A percentile compares a stretch with the other conserved stretches of the same genome.
Conservation (phyloP, 192 early-diverging fungal species). For the Rhizophagus sp. region DNA sequence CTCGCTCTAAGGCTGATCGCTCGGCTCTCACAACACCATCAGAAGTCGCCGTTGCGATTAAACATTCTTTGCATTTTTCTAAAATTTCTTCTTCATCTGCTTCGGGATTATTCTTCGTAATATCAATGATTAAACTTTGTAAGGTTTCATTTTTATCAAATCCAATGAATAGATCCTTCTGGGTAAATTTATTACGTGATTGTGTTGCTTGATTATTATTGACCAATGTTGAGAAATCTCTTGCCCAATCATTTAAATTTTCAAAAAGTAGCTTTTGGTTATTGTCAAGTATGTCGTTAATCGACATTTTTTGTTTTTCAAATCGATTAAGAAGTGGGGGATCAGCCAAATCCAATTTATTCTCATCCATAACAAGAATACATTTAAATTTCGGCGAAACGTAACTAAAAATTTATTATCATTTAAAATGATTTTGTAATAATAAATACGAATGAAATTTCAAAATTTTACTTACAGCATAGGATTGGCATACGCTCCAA, state of each 20-base stretch:
- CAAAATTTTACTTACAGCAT: slow-evolving; percentile 20
- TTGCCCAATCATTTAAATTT: slow-evolving; percentile 12
- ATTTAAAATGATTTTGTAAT: no score
- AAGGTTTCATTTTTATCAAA: slow-evolving; percentile 21
- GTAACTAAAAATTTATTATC: not conserved
- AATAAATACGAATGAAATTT: not conserved
- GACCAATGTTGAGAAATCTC: slow-evolving; percentile 5
- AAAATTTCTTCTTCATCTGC: slow-evolving; percentile 9
- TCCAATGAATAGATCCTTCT: slow-evolving; percentile 31
- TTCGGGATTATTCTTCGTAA: slow-evolving; percentile 9
- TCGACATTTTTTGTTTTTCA: slow-evolving; percentile 22
- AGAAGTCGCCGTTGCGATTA: slow-evolving; percentile 25
- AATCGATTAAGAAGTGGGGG: slow-evolving; percentile 24
- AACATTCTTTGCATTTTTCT: slow-evolving; percentile 21
- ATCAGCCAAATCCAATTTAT: slow-evolving; percentile 3
- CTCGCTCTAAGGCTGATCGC: not conserved
- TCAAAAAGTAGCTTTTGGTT: not conserved
- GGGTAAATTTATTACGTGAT: not conserved
- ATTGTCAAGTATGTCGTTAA: slow-evolving; percentile 10
- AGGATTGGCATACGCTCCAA: slow-evolving; percentile 25
- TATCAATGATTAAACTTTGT: slow-evolving; percentile 25
- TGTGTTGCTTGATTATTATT: not conserved
- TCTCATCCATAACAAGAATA: slow-evolving; percentile 31
- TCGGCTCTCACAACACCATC: slow-evolving; percentile 26
- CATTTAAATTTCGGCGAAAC: slow-evolving; percentile 21